Conservation (phyloP, 805 yeast genomes). For the Wickerhamomyces mucosus region DNA sequence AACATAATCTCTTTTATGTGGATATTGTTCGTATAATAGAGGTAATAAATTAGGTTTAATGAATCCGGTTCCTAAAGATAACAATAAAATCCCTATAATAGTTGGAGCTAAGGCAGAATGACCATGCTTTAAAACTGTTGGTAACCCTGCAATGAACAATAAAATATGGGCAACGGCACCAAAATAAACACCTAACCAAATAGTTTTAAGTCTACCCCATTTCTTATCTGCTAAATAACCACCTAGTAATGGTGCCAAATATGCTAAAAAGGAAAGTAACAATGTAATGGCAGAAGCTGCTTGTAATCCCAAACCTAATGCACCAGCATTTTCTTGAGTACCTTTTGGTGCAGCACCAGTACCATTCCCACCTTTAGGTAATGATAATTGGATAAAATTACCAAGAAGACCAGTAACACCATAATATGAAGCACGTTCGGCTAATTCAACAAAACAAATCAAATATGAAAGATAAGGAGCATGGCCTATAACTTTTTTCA, state of each 20-base stretch:
- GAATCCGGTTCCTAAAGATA: conserved; percentile 76
- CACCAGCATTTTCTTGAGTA: conserved; percentile 31
- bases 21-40: conserved; percentile 67
- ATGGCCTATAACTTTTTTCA: conserved; percentile 32
- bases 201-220: conserved; percentile 65
- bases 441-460: conserved; percentile 60
- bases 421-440: conserved; percentile 76
- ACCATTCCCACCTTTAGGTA: conserved; percentile 31
- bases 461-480: conserved; percentile 41
- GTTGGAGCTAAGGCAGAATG: conserved; percentile 58
- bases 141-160: conserved; percentile 61
- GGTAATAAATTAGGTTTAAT: conserved; percentile 66
- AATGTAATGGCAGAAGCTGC: conserved; percentile 67
- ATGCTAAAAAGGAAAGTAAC: conserved; percentile 77
- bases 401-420: conserved; percentile 71
- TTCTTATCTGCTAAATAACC: conserved; percentile 69
- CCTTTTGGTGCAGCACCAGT: conserved; percentile 18
- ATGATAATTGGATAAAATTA: conserved; percentile 61
- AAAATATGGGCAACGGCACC: conserved; percentile 56
- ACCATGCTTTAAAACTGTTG: conserved; percentile 35
- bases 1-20: conserved; percentile 50
- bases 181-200: conserved; percentile 46
- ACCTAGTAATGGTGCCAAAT: conserved; percentile 69
- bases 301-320: conserved; percentile 47
- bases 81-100: conserved; percentile 29